Conservation (phyloP, 129 eudicot genomes). For the Flaveria linearis region DNA sequence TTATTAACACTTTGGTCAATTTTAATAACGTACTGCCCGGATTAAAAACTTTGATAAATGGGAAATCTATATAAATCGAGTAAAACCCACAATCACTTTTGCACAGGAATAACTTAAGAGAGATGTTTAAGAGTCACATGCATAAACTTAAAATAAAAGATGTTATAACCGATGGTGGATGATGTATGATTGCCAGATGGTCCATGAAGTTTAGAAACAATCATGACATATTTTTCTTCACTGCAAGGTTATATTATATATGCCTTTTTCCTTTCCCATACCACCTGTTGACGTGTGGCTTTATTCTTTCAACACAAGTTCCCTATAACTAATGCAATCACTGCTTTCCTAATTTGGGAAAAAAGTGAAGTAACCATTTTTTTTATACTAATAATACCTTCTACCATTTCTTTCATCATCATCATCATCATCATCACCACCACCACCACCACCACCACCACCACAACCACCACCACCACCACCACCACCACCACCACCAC, state of each 20-base stretch:
- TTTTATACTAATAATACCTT: slow-evolving; percentile 30
- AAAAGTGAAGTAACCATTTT: slow-evolving; percentile 29
- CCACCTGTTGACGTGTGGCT: slow-evolving; percentile 30
- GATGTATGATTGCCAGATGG: slow-evolving; percentile 7
- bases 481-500: background rate
- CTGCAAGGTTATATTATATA: slow-evolving; percentile 35
- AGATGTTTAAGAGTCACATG: background rate
- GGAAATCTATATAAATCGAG: no score
- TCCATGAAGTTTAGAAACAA: slow-evolving; percentile 28
- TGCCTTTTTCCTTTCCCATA: slow-evolving; percentile 23
- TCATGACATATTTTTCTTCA: slow-evolving; percentile 34
- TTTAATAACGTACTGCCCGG: background rate
- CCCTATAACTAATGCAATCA: slow-evolving; percentile 24
- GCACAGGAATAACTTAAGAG: background rate
- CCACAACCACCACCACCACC: background rate
- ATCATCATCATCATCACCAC: no score
- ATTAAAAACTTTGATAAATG: no score
- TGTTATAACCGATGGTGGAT: background rate
- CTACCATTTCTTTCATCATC: slow-evolving; percentile 20
- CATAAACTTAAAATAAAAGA: background rate
- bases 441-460: background rate
- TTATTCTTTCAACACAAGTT: slow-evolving; percentile 35
- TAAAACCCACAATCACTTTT: no score
- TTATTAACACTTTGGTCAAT: background rate
- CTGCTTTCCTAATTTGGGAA: slow-evolving; percentile 27